Evolutionary conservation across 164 flowering plant genomes (phyloP).

Genomic region (Macadamia integrifolia): DNA sequence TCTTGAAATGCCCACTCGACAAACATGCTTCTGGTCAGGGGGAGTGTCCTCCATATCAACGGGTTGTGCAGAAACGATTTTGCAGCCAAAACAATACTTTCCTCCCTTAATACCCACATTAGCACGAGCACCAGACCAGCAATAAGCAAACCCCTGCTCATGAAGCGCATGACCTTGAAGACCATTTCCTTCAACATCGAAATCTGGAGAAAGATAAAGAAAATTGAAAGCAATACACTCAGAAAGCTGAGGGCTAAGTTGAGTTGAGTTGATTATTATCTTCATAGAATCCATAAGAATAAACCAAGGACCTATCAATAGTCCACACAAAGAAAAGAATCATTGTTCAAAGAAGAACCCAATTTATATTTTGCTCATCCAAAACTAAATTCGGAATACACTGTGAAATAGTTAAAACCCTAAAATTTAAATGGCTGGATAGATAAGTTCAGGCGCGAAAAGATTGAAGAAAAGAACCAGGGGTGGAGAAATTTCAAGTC

Average conservation of each 20-base stretch:
- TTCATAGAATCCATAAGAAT: not conserved
- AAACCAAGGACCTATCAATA: not conserved
- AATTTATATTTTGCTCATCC: too few relatives aligned
- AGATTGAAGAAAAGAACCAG: not conserved
- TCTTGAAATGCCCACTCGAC: constrained; percentile 58
- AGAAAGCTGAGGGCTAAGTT: not conserved
- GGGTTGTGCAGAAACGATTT: constrained; percentile 39
- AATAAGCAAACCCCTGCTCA: constrained; percentile 58
- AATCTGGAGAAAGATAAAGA: constrained; percentile 34
- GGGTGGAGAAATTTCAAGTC: not conserved
- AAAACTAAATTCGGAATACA: too few relatives aligned
- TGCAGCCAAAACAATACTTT: constrained; percentile 62
- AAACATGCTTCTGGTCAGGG: constrained; percentile 40
- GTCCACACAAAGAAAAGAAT: not conserved
- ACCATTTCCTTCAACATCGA: constrained; percentile 45
- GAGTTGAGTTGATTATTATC: not conserved
- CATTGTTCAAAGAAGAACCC: too few relatives aligned
- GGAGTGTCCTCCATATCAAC: constrained; percentile 61
- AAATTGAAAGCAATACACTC: not conserved
- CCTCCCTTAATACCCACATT: constrained; percentile 54
- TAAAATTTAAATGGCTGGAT: too few relatives aligned
- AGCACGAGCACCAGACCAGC: constrained; percentile 72
- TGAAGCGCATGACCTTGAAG: constrained; percentile 42
- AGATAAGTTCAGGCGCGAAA: not conserved
- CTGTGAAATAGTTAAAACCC: too few relatives aligned